phyloP scores from a whole-genome alignment of 768 basidiomycete species.

The Psilocybe sp. region DNA sequence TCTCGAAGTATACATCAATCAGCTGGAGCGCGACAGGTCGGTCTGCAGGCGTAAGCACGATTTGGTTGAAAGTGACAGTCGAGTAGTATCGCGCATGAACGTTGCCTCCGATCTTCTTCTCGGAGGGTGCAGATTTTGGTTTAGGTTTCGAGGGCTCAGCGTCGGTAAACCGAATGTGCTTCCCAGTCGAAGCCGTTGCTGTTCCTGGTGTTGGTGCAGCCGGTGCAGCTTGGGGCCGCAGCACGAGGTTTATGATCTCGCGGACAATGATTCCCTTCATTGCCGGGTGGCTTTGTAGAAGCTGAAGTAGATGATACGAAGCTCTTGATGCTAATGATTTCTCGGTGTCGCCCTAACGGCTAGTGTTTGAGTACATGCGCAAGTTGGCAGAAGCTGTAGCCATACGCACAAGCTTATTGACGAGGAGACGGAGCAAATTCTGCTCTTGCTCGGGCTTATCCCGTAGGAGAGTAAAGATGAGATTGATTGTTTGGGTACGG shows the following conservation, averaged over 20 bases:
- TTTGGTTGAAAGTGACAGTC: conserved; percentile 92
- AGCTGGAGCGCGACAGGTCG: conserved; percentile 72
- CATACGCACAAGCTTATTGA: conserved; percentile 82
- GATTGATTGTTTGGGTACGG: conserved; percentile 76
- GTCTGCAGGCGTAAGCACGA: conserved; percentile 69
- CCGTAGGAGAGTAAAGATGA: conserved; percentile 77
- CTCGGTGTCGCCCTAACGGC: conserved; percentile 78
- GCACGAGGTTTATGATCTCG: conserved; percentile 78
- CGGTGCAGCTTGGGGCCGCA: conserved; percentile 52
- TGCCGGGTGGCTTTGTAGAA: conserved; percentile 85
- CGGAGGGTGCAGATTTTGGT: conserved; percentile 23
- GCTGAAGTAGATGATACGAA: conserved; percentile 84
- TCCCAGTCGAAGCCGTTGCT: conserved; percentile 20
- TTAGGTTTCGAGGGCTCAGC: conserved; percentile 29
- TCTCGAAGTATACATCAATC: conserved; percentile 90
- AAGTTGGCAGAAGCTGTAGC: background rate
- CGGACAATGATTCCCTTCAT: conserved; percentile 92
- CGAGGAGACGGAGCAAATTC: conserved; percentile 86
- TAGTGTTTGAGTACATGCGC: background rate
- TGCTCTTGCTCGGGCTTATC: conserved; percentile 98
- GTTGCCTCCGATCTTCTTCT: conserved; percentile 46
- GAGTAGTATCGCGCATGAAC: conserved; percentile 89
- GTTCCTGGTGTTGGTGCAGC: conserved; percentile 25
- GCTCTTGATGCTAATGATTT: conserved; percentile 85
- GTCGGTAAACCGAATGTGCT: conserved; percentile 55